Conservation (phyloP, 176 grass and related monocot genomes). For the Juncus effusus region DNA sequence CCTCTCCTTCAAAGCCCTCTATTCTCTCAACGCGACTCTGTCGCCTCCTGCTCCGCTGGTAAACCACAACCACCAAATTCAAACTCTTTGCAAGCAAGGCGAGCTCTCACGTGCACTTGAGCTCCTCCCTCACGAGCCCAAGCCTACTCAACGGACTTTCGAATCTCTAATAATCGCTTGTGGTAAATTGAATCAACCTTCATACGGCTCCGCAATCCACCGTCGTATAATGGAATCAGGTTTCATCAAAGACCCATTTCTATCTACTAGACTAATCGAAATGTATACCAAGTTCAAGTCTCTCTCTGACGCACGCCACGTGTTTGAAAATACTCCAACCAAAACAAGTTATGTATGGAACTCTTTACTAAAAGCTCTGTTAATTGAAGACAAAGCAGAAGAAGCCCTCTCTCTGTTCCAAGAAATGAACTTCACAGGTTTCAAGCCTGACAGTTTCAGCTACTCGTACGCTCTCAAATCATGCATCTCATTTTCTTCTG, state of each 20-base stretch:
- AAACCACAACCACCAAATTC: conserved; percentile 50
- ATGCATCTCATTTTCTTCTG: conserved; percentile 57
- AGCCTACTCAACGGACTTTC: conserved; percentile 74
- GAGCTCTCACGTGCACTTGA: conserved; percentile 40
- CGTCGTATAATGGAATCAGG: conserved; percentile 44
- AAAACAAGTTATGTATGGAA: conserved; percentile 83
- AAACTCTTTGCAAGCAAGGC: conserved; percentile 55
- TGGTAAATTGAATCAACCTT: conserved; percentile 29
- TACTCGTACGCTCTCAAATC: conserved; percentile 73
- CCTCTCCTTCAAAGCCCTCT: background rate
- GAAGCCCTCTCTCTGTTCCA: conserved; percentile 45
- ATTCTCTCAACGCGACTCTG: conserved; percentile 11
- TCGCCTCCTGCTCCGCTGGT: background rate
- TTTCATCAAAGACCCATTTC: conserved; percentile 58
- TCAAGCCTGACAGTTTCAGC: conserved; percentile 62
- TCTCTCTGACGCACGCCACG: conserved; percentile 53
- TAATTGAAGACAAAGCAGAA: conserved; percentile 50
- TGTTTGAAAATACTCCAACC: background rate
- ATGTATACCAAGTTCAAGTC: conserved; percentile 46
- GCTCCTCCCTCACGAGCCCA: conserved; percentile 50
- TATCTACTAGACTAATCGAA: conserved; percentile 64
- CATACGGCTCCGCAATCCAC: conserved; percentile 39
- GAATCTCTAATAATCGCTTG: conserved; percentile 55
- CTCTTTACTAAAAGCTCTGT: conserved; percentile 60
- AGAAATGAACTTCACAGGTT: conserved; percentile 48